Evolutionary conservation across 2,329 filamentous ascomycete genomes (phyloP), one percentile per base, ranked within the genome.

Genomic region (Penicillium sp.): DNA sequence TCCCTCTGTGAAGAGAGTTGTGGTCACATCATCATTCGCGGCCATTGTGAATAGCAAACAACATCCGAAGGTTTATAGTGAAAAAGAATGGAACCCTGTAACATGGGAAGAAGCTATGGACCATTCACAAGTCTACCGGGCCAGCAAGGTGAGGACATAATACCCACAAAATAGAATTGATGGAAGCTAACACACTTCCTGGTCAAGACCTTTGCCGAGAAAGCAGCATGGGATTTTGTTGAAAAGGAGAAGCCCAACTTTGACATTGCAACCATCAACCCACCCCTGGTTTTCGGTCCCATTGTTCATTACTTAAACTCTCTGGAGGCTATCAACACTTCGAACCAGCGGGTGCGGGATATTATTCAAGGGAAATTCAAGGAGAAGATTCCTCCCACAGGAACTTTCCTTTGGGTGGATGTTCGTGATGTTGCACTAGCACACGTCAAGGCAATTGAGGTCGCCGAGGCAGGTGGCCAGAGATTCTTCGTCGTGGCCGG

Each of bases 21-120:
- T 87, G 45, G 82, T 90, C 61, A 89, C 87, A 0, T 88, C 85
- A 3, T 89, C 86, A 2, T 90, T 89, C 64, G 87, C 87, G n/a
- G 79, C 86, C 0, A 87, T 90, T 19, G 66, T 88, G 49, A 78
- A 88, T 62, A 58, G 76, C 0, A 67, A 68, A 21, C 61, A 72
- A 33, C 75, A 72, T 43, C 63, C 63, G 26, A 69, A 72, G 57
- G 62, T 68, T 35, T 78, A 75, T 57, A 71, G 67, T 44, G 73
- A 80, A 63, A 66, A 70, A 21, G 62, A 66, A 23, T 80, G 78
- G 78, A 80, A 79, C 58, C 76, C 76, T 4, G 68, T 80, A 14
- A 79, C 75, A 14, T 73, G 71, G 69, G 75, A 78, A 31, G 71
- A 79, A 57, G 74, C 74, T 7, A 49, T 70, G 55, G 64, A 73